Evolutionary conservation across 1,284 basidiomycete genomes (phyloP).

Genomic region (Neonothopanus nambi): DNA sequence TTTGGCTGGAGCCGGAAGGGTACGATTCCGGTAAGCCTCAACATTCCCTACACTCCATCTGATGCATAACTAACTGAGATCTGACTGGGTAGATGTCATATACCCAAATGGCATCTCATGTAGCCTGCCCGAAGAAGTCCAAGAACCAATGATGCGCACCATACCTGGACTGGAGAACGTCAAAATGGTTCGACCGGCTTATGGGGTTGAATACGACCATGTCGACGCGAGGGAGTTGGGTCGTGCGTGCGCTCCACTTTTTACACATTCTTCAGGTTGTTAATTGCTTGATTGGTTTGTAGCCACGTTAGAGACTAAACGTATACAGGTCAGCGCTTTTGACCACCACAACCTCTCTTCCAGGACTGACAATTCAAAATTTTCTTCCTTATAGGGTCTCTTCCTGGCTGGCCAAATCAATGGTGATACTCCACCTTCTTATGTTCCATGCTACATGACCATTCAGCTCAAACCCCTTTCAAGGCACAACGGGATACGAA

Average conservation of each 20-base stretch:
- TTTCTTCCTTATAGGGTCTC: constrained; percentile 57
- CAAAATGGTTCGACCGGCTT: constrained; percentile 80
- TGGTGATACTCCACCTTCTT: constrained; percentile 36
- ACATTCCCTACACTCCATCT: not conserved
- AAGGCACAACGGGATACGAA: constrained; percentile 90
- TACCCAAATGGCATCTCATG: constrained; percentile 91
- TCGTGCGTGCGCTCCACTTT: constrained; percentile 42
- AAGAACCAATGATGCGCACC: constrained; percentile 78
- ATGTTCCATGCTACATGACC: not conserved
- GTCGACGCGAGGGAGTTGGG: constrained; percentile 84
- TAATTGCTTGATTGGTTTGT: constrained; percentile 5
- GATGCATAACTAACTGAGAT: not conserved
- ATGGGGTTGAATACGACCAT: constrained; percentile 92
- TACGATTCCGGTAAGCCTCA: constrained; percentile 69
- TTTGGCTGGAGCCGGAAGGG: constrained; percentile 93
- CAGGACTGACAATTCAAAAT: too few species aligned
- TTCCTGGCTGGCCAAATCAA: constrained; percentile 91
- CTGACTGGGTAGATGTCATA: constrained; percentile 54
- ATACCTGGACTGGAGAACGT: constrained; percentile 84
- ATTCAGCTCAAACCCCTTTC: too few species aligned
- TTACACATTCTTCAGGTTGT: constrained; percentile 1
- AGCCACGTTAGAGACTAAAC: constrained; percentile 86
- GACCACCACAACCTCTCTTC: not conserved
- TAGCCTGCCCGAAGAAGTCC: constrained; percentile 82
- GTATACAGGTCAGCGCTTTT: constrained; percentile 54